These are phyloP conservation scores for Aspergillus clavatus DNA, from an alignment of 2,329 filamentous ascomycete species.

Conservation along the genomic window DNA sequence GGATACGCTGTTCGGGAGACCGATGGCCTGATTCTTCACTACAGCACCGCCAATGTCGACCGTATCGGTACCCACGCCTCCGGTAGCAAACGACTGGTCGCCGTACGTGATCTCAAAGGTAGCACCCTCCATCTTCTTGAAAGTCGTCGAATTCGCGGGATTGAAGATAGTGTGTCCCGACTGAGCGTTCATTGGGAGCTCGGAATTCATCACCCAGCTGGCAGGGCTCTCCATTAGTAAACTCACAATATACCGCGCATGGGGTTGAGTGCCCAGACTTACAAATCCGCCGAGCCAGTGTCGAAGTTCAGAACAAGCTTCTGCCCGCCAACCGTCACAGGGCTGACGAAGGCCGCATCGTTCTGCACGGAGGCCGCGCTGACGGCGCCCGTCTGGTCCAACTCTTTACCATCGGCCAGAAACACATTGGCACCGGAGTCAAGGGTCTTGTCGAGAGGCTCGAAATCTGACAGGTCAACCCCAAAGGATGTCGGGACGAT, in stretches of 20 bases:
- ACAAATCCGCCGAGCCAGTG: constrained; percentile 69
- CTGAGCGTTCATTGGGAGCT: constrained; percentile 45
- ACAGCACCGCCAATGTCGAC: constrained; percentile 63
- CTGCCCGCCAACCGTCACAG: constrained; percentile 66
- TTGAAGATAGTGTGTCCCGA: constrained; percentile 54
- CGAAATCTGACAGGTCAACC: constrained; percentile 32
- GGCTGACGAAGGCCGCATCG: constrained; percentile 66
- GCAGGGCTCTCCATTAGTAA: not conserved
- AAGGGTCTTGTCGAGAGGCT: constrained; percentile 18
- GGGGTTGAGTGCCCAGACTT: no score
- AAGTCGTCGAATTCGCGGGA: constrained; percentile 49
- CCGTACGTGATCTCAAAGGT: constrained; percentile 65
- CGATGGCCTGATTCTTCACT: constrained; percentile 60
- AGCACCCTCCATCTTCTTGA: constrained; percentile 45
- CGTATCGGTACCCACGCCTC: constrained; percentile 61
- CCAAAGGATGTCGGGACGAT: constrained; percentile 46
- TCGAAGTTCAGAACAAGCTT: constrained; percentile 67
- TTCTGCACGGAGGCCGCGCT: constrained; percentile 60
- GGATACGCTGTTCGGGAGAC: constrained; percentile 59
- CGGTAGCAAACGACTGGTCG: constrained; percentile 59
- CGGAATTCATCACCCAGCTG: constrained; percentile 66
- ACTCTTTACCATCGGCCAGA: constrained; percentile 23
- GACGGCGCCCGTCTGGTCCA: constrained; percentile 52
- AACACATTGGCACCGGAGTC: constrained; percentile 17
- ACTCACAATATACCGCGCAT: not conserved